A percentile compares a stretch with the other conserved stretches of the same genome.
phyloP scores from a whole-genome alignment of 129 eudicot genomes.

The Chrysanthemum seticuspe region DNA sequence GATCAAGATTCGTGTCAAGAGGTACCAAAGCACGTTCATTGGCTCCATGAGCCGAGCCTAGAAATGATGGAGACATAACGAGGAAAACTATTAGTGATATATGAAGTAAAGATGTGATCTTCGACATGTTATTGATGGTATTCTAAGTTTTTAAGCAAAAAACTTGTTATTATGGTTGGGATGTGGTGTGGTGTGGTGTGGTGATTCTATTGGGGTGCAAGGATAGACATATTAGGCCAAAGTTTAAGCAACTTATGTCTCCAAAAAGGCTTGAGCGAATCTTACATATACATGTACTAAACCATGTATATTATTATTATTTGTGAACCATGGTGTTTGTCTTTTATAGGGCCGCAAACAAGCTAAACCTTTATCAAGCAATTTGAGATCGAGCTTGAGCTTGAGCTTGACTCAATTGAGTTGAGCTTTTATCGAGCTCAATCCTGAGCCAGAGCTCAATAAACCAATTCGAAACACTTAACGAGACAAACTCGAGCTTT shows the following conservation, averaged over 20 bases:
- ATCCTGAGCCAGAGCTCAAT: no score
- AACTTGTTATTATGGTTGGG: neutral
- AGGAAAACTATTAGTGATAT: neutral
- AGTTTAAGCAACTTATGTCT: neutral
- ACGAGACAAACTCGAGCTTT: no score
- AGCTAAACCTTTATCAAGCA: no score
- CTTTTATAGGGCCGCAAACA: no score
- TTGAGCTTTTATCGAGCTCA: no score
- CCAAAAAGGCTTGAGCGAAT: no score
- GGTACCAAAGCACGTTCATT: neutral
- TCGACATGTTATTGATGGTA: neutral
- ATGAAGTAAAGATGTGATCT: neutral
- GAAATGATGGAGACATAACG: neutral
- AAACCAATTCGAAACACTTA: no score
- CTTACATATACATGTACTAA: no score
- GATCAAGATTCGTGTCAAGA: neutral
- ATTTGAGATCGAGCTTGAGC: no score
- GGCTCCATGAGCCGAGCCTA: neutral
- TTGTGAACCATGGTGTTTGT: no score
- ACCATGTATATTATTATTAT: no score
- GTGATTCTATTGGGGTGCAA: neutral
- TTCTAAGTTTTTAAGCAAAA: neutral
- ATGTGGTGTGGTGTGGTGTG: neutral
- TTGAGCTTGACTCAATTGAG: no score
- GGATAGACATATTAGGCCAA: neutral